Percentiles rank a stretch among this genome's conserved stretches.
Conservation (phyloP, 192 early-diverging fungal genomes). For the Podila epicladia region DNA sequence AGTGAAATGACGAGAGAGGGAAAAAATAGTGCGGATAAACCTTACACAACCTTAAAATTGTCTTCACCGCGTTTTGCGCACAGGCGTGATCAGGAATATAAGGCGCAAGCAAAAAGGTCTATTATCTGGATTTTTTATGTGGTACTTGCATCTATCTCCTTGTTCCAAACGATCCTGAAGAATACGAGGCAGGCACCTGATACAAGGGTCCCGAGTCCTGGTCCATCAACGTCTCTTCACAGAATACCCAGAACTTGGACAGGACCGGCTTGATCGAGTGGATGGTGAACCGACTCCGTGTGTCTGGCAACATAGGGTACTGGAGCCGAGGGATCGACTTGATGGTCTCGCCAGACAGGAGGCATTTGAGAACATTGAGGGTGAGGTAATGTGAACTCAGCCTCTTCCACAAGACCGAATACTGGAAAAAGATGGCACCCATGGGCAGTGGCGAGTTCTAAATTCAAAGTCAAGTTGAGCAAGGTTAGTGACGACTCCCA, state of each 20-base stretch:
- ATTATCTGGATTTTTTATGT: too few species aligned
- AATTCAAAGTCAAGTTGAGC: neutral
- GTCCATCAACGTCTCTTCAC: conserved; percentile 35
- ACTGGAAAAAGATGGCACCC: conserved; percentile 91
- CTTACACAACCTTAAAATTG: too few species aligned
- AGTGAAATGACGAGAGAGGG: too few species aligned
- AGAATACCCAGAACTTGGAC: conserved; percentile 28
- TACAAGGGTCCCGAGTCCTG: neutral
- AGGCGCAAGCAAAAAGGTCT: too few species aligned
- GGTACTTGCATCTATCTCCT: too few species aligned
- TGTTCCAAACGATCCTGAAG: too few species aligned
- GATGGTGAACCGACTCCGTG: conserved; percentile 40
- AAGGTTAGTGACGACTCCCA: neutral
- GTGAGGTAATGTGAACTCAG: conserved; percentile 86
- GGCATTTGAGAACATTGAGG: conserved; percentile 73
- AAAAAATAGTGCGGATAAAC: too few species aligned
- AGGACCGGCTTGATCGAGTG: conserved; percentile 33
- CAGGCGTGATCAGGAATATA: too few species aligned
- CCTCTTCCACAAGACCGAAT: conserved; percentile 81
- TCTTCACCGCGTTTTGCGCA: too few species aligned
- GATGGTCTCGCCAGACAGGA: conserved; percentile 85
- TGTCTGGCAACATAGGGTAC: conserved; percentile 81
- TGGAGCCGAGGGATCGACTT: conserved; percentile 82
- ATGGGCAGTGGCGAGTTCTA: conserved; percentile 79
- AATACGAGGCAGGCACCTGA: too few species aligned